Conservation (phyloP, 2,329 filamentous ascomycete genomes). For the Colletotrichum horii region DNA sequence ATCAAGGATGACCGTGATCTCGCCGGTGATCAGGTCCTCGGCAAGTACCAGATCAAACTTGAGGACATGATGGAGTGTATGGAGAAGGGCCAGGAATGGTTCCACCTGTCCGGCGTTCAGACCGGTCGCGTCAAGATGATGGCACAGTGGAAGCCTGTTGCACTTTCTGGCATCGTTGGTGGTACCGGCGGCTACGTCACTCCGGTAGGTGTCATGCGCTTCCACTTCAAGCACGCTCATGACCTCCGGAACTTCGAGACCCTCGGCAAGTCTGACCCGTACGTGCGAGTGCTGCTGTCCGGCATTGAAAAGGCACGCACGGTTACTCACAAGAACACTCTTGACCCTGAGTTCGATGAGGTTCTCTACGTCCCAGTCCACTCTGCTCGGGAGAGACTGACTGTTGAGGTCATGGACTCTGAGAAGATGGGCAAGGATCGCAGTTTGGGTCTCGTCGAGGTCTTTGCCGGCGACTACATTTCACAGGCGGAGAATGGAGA, state of each 20-base stretch:
- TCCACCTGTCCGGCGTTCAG: slow-evolving; percentile 81
- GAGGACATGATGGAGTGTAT: slow-evolving; percentile 92
- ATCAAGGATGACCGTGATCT: slow-evolving; percentile 96
- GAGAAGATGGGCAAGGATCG: slow-evolving; percentile 93
- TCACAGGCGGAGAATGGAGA: slow-evolving; percentile 79
- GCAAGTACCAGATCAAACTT: slow-evolving; percentile 93
- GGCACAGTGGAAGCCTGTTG: slow-evolving; percentile 94
- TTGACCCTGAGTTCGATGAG: slow-evolving; percentile 96
- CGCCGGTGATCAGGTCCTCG: slow-evolving; percentile 80
- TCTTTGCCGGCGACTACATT: slow-evolving; percentile 81
- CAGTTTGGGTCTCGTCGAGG: slow-evolving; percentile 80
- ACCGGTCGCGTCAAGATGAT: slow-evolving; percentile 88
- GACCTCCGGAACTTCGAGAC: slow-evolving; percentile 92
- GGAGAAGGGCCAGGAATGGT: slow-evolving; percentile 96
- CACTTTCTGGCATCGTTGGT: slow-evolving; percentile 76
- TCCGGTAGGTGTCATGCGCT: slow-evolving; percentile 91
- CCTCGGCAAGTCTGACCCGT: slow-evolving; percentile 96
- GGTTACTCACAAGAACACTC: slow-evolving; percentile 94
- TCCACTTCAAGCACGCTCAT: slow-evolving; percentile 86
- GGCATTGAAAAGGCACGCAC: slow-evolving; percentile 91
- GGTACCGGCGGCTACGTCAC: slow-evolving; percentile 89
- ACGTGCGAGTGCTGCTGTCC: slow-evolving; percentile 85
- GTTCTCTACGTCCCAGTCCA: slow-evolving; percentile 94
- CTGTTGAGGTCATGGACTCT: slow-evolving; percentile 94
- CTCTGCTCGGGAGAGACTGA: slow-evolving; percentile 80